These are phyloP conservation scores for Trichosanthes truncata DNA, from an alignment of 306 rosid species.

Conservation along the genomic window DNA sequence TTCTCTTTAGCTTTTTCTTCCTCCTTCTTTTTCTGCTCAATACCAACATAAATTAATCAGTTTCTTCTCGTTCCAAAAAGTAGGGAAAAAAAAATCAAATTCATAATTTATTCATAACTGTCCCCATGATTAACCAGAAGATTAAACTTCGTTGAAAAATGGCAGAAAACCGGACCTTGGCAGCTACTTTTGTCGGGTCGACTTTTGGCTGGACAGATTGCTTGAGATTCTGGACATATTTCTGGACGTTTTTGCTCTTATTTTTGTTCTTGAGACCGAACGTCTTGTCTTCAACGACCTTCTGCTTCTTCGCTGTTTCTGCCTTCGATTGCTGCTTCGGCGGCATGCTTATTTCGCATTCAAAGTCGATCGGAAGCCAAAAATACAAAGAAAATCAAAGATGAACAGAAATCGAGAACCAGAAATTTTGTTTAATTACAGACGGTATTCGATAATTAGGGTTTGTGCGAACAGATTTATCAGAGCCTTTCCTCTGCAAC, in stretches of 20 bases:
- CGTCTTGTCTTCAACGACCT: slow-evolving; percentile 89
- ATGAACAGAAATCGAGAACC: neutral
- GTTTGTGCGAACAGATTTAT: slow-evolving; percentile 9
- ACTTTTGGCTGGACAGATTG: slow-evolving; percentile 56
- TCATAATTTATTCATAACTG: neutral
- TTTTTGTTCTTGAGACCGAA: slow-evolving; percentile 92
- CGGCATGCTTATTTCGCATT: slow-evolving; percentile 56
- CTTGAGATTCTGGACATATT: slow-evolving; percentile 73
- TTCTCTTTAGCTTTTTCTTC: slow-evolving; percentile 89
- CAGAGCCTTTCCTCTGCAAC: slow-evolving; percentile 4
- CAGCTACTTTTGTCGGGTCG: slow-evolving; percentile 49
- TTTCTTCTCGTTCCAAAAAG: neutral
- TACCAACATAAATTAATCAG: slow-evolving; percentile 1
- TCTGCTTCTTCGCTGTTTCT: slow-evolving; percentile 93
- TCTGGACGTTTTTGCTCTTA: slow-evolving; percentile 84
- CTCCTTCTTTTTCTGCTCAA: slow-evolving; percentile 85
- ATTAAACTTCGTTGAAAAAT: neutral
- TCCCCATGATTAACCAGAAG: neutral
- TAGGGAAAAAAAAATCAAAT: neutral
- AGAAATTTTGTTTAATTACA: neutral
- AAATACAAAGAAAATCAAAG: neutral
- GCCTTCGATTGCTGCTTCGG: slow-evolving; percentile 74
- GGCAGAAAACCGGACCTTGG: slow-evolving; percentile 38
- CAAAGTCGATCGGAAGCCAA: neutral
- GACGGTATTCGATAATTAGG: slow-evolving; percentile 6